These are phyloP conservation scores for Clathrospora elynae DNA, from an alignment of 2,329 filamentous ascomycete genomes.

Conservation along the genomic window DNA sequence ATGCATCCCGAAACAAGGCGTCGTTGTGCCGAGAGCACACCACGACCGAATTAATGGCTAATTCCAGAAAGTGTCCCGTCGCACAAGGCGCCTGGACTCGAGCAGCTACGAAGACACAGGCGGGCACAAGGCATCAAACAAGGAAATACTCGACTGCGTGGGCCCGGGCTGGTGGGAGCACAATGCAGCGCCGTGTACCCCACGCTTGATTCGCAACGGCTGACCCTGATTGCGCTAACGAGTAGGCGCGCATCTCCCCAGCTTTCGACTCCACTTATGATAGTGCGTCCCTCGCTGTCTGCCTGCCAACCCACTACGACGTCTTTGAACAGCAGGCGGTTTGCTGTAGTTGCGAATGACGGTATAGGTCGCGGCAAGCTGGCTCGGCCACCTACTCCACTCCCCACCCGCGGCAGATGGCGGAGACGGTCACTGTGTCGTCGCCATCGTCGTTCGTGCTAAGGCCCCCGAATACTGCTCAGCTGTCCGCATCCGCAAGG, in stretches of 20 bases:
- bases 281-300: slow-evolving; percentile 24
- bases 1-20: too few species aligned
- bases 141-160: background rate
- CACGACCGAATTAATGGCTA: slow-evolving; percentile 1
- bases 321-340: slow-evolving; percentile 2
- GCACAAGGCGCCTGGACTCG: slow-evolving; percentile 9
- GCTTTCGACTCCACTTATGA: slow-evolving; percentile 37
- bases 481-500: slow-evolving; percentile 19
- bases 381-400: slow-evolving; percentile 17
- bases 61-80: background rate
- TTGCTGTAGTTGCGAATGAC: slow-evolving; percentile 7
- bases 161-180: background rate
- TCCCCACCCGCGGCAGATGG: slow-evolving; percentile 44
- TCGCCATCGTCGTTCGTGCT: slow-evolving; percentile 50
- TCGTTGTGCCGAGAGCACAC: too few species aligned
- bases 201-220: slow-evolving; percentile 19
- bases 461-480: slow-evolving; percentile 14
- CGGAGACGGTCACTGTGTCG: slow-evolving; percentile 64
- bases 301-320: slow-evolving; percentile 8
- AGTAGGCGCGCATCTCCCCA: slow-evolving; percentile 21
- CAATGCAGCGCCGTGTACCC: slow-evolving; percentile 10
- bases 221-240: slow-evolving; percentile 17
- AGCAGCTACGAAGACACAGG: background rate
- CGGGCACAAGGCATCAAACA: background rate
- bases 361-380: slow-evolving; percentile 17